Percentiles rank a stretch among this genome's conserved stretches.
These are phyloP conservation scores for Punica granatum DNA, from an alignment of 345 rosid genomes.

Conservation along the genomic window DNA sequence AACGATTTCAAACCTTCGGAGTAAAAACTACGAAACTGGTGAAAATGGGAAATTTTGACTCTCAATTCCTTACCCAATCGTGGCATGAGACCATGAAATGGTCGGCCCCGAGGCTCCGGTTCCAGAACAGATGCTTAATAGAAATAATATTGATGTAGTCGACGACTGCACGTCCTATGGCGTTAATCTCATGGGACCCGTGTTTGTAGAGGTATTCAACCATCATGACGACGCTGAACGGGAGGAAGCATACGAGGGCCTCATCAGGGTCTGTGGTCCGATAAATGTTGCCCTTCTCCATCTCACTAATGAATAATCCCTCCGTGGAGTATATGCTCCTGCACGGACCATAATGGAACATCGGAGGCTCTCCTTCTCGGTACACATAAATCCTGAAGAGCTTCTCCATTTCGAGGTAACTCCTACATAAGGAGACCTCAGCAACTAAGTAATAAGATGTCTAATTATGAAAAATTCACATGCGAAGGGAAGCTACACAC, in stretches of 20 bases:
- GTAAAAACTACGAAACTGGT: no score
- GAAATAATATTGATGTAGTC: constrained; percentile 7
- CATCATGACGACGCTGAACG: constrained; percentile 7
- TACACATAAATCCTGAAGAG: constrained; percentile 47
- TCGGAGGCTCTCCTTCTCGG: constrained; percentile 62
- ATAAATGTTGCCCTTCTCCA: constrained; percentile 26
- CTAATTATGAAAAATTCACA: no score
- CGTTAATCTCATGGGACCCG: not conserved
- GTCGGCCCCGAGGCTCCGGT: constrained; percentile 69
- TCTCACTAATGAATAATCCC: constrained; percentile 44
- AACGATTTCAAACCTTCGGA: no score
- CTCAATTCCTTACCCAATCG: constrained; percentile 49
- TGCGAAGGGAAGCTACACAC: no score
- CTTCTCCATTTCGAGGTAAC: constrained; percentile 2
- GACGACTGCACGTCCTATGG: constrained; percentile 3
- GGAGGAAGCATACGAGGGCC: constrained; percentile 12
- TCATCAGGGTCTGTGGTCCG: not conserved
- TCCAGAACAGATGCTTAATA: constrained; percentile 56
- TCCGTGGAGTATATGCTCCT: constrained; percentile 57
- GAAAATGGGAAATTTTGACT: not conserved
- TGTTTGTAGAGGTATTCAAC: constrained; percentile 13
- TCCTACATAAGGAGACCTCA: not conserved
- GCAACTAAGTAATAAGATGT: not conserved
- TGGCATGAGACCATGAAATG: constrained; percentile 81
- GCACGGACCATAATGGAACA: constrained; percentile 54